phyloP scores from a whole-genome alignment of 129 eudicot genomes.

The Saussurea involucrata region DNA sequence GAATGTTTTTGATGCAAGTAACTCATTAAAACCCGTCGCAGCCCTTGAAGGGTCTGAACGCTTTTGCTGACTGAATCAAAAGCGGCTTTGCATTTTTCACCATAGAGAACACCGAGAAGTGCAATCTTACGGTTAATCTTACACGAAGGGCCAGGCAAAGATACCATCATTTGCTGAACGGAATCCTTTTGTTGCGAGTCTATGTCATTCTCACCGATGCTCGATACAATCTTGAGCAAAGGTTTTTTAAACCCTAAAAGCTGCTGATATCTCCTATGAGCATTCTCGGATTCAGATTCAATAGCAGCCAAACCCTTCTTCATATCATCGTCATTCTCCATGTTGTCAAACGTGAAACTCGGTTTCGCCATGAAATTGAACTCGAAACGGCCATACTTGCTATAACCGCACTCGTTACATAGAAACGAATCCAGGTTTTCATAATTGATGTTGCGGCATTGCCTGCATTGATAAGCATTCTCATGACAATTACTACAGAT shows the following conservation, averaged over 20 bases:
- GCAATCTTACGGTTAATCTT: conserved; percentile 96
- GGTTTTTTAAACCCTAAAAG: conserved; percentile 97
- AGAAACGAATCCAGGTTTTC: conserved; percentile 94
- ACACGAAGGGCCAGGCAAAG: conserved; percentile 98
- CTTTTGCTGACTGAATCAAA: conserved; percentile 99
- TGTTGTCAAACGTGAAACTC: conserved; percentile 92
- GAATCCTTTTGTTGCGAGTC: conserved; percentile 99
- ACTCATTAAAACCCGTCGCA: conserved; percentile 89
- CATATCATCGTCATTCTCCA: conserved; percentile 99
- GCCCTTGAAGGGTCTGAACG: conserved; percentile 99
- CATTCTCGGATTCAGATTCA: conserved; percentile 98
- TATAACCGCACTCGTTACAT: conserved; percentile 97
- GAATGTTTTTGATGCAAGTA: conserved; percentile 87
- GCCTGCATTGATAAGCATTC: conserved; percentile 99
- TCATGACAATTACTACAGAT: conserved; percentile 95
- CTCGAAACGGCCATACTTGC: conserved; percentile 99
- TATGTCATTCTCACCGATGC: conserved; percentile 97
- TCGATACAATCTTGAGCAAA: conserved; percentile 91
- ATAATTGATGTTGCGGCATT: conserved; percentile 94
- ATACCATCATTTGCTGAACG: conserved; percentile 99
- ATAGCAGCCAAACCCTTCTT: conserved; percentile 94
- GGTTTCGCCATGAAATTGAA: conserved; percentile 98
- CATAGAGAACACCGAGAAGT: conserved; percentile 97
- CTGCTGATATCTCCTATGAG: conserved; percentile 98
- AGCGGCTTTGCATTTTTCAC: conserved; percentile 99